Evolutionary conservation across 768 basidiomycete genomes (phyloP).

Genomic region (Leccinum imitatum): DNA sequence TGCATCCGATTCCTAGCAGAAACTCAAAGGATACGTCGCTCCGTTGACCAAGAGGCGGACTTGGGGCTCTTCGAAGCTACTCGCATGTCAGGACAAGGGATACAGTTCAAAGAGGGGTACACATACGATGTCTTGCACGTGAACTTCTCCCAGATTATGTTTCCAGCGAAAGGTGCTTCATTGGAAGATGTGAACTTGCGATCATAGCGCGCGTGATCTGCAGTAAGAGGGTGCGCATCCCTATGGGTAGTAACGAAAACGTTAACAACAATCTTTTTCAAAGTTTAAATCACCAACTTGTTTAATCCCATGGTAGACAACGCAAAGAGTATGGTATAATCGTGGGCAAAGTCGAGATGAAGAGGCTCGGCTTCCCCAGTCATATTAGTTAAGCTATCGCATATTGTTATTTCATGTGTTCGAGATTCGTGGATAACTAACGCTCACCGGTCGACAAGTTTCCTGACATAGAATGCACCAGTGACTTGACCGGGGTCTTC

Average conservation of each 20-base stretch:
- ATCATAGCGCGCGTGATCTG: constrained; percentile 22
- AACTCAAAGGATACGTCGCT: constrained; percentile 37
- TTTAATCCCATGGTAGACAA: constrained; percentile 39
- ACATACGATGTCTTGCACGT: constrained; percentile 37
- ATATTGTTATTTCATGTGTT: not conserved
- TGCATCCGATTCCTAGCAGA: constrained; percentile 27
- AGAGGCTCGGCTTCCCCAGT: constrained; percentile 31
- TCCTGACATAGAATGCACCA: constrained; percentile 39
- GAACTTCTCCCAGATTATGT: constrained; percentile 45
- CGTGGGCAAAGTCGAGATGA: constrained; percentile 44
- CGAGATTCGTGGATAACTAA: not conserved
- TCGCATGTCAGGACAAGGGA: constrained; percentile 1
- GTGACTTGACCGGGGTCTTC: constrained; percentile 33
- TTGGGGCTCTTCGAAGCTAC: constrained; percentile 36
- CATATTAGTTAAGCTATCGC: constrained; percentile 33
- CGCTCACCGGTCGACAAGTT: constrained; percentile 38
- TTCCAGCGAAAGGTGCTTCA: constrained; percentile 42
- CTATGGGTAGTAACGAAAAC: constrained; percentile 16
- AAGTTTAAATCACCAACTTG: constrained; percentile 24
- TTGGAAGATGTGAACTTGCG: constrained; percentile 38
- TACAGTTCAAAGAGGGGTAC: not conserved
- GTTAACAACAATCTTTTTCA: not conserved
- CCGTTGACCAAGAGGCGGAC: constrained; percentile 42
- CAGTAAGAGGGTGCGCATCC: constrained; percentile 32
- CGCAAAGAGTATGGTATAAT: constrained; percentile 38